These are phyloP conservation scores for Hyphopichia wangnamkhiaoensis DNA, from an alignment of 1,139 yeast genomes.

Conservation along the genomic window DNA sequence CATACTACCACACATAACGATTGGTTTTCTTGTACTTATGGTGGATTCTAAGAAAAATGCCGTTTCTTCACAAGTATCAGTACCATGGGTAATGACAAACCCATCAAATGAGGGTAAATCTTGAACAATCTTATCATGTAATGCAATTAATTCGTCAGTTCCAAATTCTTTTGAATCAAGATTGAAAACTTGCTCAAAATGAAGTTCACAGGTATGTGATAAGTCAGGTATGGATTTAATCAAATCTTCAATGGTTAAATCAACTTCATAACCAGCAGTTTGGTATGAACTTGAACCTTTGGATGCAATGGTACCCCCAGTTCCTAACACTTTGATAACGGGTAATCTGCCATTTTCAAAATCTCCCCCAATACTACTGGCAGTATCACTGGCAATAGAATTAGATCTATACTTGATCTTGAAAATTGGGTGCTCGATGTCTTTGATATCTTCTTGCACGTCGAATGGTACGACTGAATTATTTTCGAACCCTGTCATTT, in stretches of 20 bases:
- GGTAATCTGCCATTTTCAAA: slow-evolving; percentile 27
- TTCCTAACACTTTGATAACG: slow-evolving; percentile 59
- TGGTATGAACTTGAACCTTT: slow-evolving; percentile 56
- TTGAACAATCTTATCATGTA: slow-evolving; percentile 43
- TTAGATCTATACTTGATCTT: slow-evolving; percentile 24
- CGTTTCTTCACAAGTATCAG: slow-evolving; percentile 73
- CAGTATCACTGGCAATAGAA: slow-evolving; percentile 15
- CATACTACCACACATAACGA: slow-evolving; percentile 66
- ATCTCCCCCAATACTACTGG: slow-evolving; percentile 4
- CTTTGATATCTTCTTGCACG: slow-evolving; percentile 15
- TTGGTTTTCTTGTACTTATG: slow-evolving; percentile 3
- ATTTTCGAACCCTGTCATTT: too few species aligned
- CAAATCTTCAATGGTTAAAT: slow-evolving; percentile 63
- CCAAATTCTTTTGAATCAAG: slow-evolving; percentile 66
- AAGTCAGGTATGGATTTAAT: slow-evolving; percentile 61
- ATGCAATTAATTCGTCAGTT: slow-evolving; percentile 33
- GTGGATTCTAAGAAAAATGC: slow-evolving; percentile 46
- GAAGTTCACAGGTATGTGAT: slow-evolving; percentile 55
- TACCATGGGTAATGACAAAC: slow-evolving; percentile 71
- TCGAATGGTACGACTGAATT: slow-evolving; percentile 12
- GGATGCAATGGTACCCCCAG: slow-evolving; percentile 76
- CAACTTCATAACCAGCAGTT: slow-evolving; percentile 71
- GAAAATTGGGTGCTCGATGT: slow-evolving; percentile 20
- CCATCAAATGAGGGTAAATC: slow-evolving; percentile 52
- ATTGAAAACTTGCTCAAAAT: slow-evolving; percentile 66